These are phyloP conservation scores for Striga hermonthica DNA, from an alignment of 305 asterid species.

Conservation along the genomic window DNA sequence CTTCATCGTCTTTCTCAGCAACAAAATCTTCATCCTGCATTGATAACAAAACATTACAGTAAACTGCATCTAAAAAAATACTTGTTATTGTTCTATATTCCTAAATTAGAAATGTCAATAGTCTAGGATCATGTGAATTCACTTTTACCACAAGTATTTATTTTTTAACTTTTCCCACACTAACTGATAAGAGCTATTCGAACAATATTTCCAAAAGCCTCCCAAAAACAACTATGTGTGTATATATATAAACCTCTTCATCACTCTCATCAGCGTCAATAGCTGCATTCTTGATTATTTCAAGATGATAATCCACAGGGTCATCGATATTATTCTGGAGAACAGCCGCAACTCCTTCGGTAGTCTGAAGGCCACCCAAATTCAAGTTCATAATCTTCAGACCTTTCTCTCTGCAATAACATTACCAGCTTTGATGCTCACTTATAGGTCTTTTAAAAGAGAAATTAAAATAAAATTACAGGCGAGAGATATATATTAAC, in stretches of 20 bases:
- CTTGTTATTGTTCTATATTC: too few species aligned
- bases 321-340: slow-evolving; percentile 63
- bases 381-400: slow-evolving; percentile 81
- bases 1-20: slow-evolving; percentile 68
- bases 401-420: slow-evolving; percentile 62
- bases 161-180: too few species aligned
- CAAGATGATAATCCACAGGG: slow-evolving; percentile 88
- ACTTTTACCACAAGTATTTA: too few species aligned
- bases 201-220: background rate
- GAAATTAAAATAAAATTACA: slow-evolving; percentile 23
- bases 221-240: background rate
- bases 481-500: slow-evolving; percentile 37
- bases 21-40: slow-evolving; percentile 89
- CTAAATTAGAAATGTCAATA: too few species aligned
- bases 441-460: slow-evolving; percentile 13
- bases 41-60: slow-evolving; percentile 12
- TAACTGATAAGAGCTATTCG: slow-evolving; percentile 2
- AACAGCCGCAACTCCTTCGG: slow-evolving; percentile 68
- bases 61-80: background rate
- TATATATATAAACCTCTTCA: slow-evolving; percentile 60
- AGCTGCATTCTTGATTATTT: slow-evolving; percentile 75
- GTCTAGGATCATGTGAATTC: too few species aligned
- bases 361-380: slow-evolving; percentile 43
- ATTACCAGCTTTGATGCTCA: slow-evolving; percentile 9
- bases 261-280: slow-evolving; percentile 72